Conservation (phyloP, 495 filamentous ascomycete genomes). For the Hypoxylon rickii region DNA sequence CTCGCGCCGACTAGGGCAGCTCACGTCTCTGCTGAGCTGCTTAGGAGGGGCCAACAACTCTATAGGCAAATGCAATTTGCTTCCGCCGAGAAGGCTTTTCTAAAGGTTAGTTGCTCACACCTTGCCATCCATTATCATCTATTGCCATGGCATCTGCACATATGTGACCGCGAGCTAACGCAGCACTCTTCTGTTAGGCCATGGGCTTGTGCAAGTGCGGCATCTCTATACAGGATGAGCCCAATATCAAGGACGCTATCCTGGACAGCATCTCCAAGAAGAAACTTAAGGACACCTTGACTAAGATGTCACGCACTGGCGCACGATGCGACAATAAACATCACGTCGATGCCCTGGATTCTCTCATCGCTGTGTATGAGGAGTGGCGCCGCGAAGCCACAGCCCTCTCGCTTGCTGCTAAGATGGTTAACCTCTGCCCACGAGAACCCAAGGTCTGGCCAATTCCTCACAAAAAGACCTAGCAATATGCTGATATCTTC, state of each 20-base stretch:
- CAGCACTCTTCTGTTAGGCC: too few relatives aligned
- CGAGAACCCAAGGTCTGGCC: constrained; percentile 23
- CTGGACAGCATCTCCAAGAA: constrained; percentile 6
- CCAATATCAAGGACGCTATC: constrained; percentile 11
- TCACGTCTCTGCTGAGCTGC: background rate
- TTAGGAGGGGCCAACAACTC: constrained; percentile 3
- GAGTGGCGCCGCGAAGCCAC: too few relatives aligned
- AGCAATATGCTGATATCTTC: background rate
- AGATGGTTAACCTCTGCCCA: constrained; percentile 30
- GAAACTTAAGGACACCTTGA: constrained; percentile 7
- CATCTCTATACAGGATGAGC: constrained; percentile 4
- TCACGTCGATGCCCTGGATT: constrained; percentile 20
- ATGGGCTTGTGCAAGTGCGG: constrained; percentile 19
- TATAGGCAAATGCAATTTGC: constrained; percentile 5
- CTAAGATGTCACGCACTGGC: background rate
- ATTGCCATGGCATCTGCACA: background rate
- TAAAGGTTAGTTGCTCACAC: constrained; percentile 6
- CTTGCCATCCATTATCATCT: background rate
- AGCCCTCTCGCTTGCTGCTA: constrained; percentile 9
- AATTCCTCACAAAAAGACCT: background rate
- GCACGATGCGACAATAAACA: constrained; percentile 14
- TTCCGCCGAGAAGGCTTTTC: constrained; percentile 1
- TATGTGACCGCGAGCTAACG: too few relatives aligned
- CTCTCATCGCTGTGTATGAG: constrained; percentile 23
- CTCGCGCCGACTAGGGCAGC: background rate